Evolutionary conservation across 192 early-diverging fungal species (phyloP), one percentile per base, ranked within the genome.

Genomic region (Mortierella alpina): DNA sequence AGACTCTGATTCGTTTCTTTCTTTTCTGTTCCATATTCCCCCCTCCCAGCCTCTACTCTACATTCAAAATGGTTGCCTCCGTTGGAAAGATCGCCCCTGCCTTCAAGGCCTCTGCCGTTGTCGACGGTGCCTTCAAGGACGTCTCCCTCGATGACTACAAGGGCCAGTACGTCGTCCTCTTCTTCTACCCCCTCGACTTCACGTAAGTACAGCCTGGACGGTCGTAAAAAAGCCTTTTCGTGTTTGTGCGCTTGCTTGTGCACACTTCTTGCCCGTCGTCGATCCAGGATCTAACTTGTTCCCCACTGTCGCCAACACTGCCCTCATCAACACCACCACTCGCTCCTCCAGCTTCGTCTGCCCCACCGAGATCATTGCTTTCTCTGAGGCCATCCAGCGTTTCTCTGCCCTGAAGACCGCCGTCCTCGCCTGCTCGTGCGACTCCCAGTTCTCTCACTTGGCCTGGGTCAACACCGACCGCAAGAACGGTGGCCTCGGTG

Each of bases 141-240:
- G 82, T 94, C 56, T 89, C 89, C 22, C 82, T 95, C 44, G 84
- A 83, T 23, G 86, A 91, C 82, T 91, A 88, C 87, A 90, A 90
- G 87, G 90, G 90, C 79, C 87, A 90, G 79, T 91, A 87, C 82
- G 84, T 95, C 20, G 90, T 94, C 22, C 88, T 96, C 48, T 93
- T 95, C 84, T 94, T 95, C 84, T 97, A 96, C 88, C 96, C 96
- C 60, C 89, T 96, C 66, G 96, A 96, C 85, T 97, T 93, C 83
- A 93, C 92, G 66, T 76, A 76, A 58, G 66, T 9, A 31, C 31
- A 31, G 3, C 31, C 31, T 31, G 31, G 31, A 3, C 31, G 31
- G 3, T 31, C 31, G 31, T 31, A 1, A 31, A 31, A 3, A 31
- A 31, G 31, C 31, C 31, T 8, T 56, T 56, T 22, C 31, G 4